Percentiles rank a stretch among this genome's conserved stretches.
These are phyloP conservation scores for Diaporthe batatas DNA, from an alignment of 2,329 filamentous ascomycete genomes.

Conservation along the genomic window DNA sequence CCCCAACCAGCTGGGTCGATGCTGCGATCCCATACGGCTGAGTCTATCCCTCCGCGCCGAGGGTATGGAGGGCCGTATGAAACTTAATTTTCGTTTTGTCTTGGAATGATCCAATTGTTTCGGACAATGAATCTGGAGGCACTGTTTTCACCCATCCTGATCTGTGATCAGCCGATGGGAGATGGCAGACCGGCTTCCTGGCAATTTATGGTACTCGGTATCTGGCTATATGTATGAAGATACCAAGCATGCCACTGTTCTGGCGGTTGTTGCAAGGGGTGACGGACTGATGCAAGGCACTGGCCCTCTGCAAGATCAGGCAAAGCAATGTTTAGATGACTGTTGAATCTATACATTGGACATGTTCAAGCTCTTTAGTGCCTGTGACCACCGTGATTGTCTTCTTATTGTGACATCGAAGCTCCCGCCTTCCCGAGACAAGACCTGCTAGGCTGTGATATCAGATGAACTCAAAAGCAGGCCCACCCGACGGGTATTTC, in stretches of 20 bases:
- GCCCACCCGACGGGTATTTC: conserved; percentile 13
- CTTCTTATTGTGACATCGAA: conserved; percentile 1
- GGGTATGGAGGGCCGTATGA: conserved; percentile 45
- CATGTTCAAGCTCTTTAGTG: conserved; percentile 26
- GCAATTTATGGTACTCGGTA: conserved; percentile 38
- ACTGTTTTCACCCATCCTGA: conserved; percentile 29
- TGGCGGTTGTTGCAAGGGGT: conserved; percentile 42
- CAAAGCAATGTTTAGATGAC: conserved; percentile 60
- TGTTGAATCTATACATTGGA: conserved; percentile 65
- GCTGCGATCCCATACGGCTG: conserved; percentile 62
- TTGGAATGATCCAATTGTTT: conserved; percentile 46
- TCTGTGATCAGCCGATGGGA: conserved; percentile 38
- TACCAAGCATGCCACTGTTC: conserved; percentile 50
- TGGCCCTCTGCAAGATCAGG: conserved; percentile 45
- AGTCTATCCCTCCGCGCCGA: conserved; percentile 21
- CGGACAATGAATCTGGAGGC: conserved; percentile 40
- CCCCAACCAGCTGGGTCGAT: conserved; percentile 63
- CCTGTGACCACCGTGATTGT: not conserved
- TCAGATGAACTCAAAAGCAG: conserved; percentile 21
- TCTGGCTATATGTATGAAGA: conserved; percentile 14
- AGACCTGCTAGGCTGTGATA: not conserved
- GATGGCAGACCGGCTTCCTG: conserved; percentile 32
- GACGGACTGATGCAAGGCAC: conserved; percentile 41
- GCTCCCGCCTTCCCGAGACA: conserved; percentile 2
- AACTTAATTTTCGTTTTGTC: conserved; percentile 50